Conservation (phyloP, 1,139 yeast species). For the Maudiozyma humilis region DNA sequence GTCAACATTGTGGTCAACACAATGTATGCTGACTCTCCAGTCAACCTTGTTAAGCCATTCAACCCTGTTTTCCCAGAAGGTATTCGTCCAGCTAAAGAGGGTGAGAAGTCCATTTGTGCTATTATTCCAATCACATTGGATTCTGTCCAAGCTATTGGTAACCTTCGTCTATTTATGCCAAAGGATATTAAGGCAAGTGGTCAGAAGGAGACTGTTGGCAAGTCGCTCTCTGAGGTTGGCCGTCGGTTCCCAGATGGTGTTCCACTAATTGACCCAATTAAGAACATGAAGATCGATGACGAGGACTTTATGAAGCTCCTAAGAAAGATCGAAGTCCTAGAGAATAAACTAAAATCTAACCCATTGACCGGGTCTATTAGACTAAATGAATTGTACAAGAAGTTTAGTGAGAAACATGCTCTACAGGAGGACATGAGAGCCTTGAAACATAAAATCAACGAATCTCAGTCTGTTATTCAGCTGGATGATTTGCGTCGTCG, state of each 20-base stretch:
- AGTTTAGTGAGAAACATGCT: constrained; percentile 57
- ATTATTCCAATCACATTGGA: constrained; percentile 77
- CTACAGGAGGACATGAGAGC: constrained; percentile 53
- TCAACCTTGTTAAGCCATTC: constrained; percentile 57
- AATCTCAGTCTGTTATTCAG: constrained; percentile 87
- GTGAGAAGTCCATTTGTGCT: constrained; percentile 67
- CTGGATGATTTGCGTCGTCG: constrained; percentile 88
- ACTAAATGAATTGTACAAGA: constrained; percentile 51
- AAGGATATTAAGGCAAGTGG: constrained; percentile 63
- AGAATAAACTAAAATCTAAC: constrained; percentile 59
- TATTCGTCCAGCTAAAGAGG: constrained; percentile 69
- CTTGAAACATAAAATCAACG: constrained; percentile 57
- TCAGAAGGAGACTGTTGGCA: constrained; percentile 65
- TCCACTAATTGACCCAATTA: constrained; percentile 82
- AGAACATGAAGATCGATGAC: constrained; percentile 84
- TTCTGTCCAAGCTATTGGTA: constrained; percentile 67
- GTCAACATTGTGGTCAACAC: constrained; percentile 77
- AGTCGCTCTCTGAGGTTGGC: constrained; percentile 70
- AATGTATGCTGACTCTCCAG: constrained; percentile 72
- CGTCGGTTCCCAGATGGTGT: constrained; percentile 84
- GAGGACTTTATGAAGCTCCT: constrained; percentile 62
- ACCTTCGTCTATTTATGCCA: constrained; percentile 74
- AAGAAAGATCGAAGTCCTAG: constrained; percentile 74
- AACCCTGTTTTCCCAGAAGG: constrained; percentile 79
- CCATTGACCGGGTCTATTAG: constrained; percentile 63